phyloP scores from a whole-genome alignment of 2,329 filamentous ascomycete genomes.

The Drechmeria coniospora region DNA sequence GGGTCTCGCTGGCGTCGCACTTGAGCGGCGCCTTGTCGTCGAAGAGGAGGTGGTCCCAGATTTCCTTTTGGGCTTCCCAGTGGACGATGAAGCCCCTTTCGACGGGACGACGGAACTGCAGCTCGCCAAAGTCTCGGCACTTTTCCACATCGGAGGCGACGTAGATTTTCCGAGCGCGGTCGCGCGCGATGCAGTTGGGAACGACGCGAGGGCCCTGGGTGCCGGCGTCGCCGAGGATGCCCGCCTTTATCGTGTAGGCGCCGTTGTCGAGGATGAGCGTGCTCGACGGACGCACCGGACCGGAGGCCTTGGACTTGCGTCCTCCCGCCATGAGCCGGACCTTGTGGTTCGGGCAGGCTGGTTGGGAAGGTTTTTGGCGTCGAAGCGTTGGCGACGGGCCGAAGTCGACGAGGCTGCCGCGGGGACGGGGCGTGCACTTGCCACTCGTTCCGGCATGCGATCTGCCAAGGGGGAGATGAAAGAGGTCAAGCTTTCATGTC shows the following conservation, averaged over 20 bases:
- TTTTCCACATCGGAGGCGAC: conserved; percentile 63
- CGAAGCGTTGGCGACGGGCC: too few species aligned
- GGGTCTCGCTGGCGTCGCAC: conserved; percentile 68
- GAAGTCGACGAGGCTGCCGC: too few species aligned
- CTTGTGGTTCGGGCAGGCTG: not conserved
- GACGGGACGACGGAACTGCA: conserved; percentile 72
- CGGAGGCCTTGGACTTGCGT: conserved; percentile 36
- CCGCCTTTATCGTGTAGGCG: conserved; percentile 80
- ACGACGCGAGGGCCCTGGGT: conserved; percentile 47
- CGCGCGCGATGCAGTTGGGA: conserved; percentile 79
- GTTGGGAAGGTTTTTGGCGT: not conserved
- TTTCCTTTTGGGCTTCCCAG: conserved; percentile 90
- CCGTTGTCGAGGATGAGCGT: conserved; percentile 92
- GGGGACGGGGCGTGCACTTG: too few species aligned
- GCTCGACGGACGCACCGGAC: conserved; percentile 36
- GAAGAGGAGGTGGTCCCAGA: conserved; percentile 86
- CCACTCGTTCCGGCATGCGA: too few species aligned
- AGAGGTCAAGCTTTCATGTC: too few species aligned
- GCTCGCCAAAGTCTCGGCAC: conserved; percentile 80
- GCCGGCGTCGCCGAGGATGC: conserved; percentile 42
- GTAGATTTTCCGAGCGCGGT: conserved; percentile 64
- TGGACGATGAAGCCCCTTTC: conserved; percentile 93
- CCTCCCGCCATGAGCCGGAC: conserved; percentile 26
- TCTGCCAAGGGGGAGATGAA: too few species aligned
- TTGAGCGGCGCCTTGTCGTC: conserved; percentile 48